A percentile compares a stretch with the other conserved stretches of the same genome.
Conservation (phyloP, 805 yeast species). For the Phaffomyces opuntiae region DNA sequence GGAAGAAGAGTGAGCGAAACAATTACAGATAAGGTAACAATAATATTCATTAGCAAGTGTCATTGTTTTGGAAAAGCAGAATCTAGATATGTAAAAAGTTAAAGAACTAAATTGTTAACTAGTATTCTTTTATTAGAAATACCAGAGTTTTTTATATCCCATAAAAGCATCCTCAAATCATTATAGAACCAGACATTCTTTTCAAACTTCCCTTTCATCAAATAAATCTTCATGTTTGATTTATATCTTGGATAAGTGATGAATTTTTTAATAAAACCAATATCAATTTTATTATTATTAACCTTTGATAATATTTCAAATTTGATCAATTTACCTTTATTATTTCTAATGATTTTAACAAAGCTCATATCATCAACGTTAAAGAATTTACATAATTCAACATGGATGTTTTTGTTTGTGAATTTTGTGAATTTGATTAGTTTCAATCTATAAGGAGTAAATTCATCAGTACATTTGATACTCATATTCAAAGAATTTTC, state of each 20-base stretch:
- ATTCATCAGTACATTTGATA: slow-evolving; percentile 8
- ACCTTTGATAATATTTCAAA: slow-evolving; percentile 25
- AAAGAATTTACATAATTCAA: slow-evolving; percentile 16
- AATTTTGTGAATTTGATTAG: slow-evolving; percentile 17
- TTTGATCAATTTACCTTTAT: slow-evolving; percentile 31
- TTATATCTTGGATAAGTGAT: slow-evolving; percentile 39
- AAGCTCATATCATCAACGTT: slow-evolving; percentile 23
- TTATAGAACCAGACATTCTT: slow-evolving; percentile 24
- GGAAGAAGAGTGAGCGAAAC: background rate
- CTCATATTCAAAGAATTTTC: slow-evolving; percentile 14
- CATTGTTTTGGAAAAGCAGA: background rate
- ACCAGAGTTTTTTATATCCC: slow-evolving; percentile 19
- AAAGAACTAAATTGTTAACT: slow-evolving; percentile 18
- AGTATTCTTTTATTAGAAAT: slow-evolving; percentile 17
- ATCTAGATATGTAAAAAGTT: background rate
- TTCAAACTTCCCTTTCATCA: slow-evolving; percentile 19
- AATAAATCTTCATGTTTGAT: slow-evolving; percentile 36
- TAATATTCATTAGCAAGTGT: too few relatives aligned
- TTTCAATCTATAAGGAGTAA: slow-evolving; percentile 5
- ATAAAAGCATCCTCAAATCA: slow-evolving; percentile 24
- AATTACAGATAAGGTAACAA: background rate
- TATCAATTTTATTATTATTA: slow-evolving; percentile 8
- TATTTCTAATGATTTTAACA: slow-evolving; percentile 32
- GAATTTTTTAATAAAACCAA: slow-evolving; percentile 28
- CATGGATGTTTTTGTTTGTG: slow-evolving; percentile 14